Percentiles rank a stretch among this genome's conserved stretches.
Evolutionary conservation across 768 basidiomycete genomes (phyloP).

Genomic region (Leucocoprinus birnbaumii): DNA sequence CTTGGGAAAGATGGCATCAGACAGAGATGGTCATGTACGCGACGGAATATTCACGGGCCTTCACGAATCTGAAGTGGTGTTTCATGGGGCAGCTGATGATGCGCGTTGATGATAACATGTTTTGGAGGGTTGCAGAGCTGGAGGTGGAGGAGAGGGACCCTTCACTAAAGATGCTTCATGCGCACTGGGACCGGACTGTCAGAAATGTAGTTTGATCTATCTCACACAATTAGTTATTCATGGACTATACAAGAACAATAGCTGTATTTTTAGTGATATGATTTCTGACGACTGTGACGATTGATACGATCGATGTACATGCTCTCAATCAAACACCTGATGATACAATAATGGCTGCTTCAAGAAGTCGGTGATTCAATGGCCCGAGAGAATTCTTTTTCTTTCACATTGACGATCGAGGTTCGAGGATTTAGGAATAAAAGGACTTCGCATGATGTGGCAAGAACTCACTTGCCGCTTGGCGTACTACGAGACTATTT

Average conservation of each 20-base stretch:
- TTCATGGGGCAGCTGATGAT: slow-evolving; percentile 22
- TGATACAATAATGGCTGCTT: too few relatives aligned
- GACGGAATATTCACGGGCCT: slow-evolving; percentile 14
- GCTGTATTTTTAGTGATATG: not conserved
- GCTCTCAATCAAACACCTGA: too few relatives aligned
- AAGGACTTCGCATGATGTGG: too few relatives aligned
- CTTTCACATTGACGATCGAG: too few relatives aligned
- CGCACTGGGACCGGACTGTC: not conserved
- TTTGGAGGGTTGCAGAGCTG: not conserved
- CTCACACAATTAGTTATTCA: not conserved
- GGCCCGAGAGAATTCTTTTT: too few relatives aligned
- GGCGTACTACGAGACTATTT: too few relatives aligned
- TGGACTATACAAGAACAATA: too few relatives aligned
- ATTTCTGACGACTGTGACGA: not conserved
- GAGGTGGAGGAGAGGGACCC: not conserved
- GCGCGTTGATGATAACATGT: not conserved
- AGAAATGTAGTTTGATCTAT: not conserved
- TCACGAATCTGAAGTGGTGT: slow-evolving; percentile 20
- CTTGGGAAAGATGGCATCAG: slow-evolving; percentile 29
- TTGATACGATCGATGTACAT: too few relatives aligned
- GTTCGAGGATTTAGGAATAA: too few relatives aligned
- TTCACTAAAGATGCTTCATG: not conserved
- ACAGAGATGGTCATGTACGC: slow-evolving; percentile 19
- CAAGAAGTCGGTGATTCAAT: too few relatives aligned
- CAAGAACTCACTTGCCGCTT: too few relatives aligned